A percentile compares a stretch with the other conserved stretches of the same genome.
phyloP scores from a whole-genome alignment of 2,329 filamentous ascomycete genomes.

The Fusarium concolor region DNA sequence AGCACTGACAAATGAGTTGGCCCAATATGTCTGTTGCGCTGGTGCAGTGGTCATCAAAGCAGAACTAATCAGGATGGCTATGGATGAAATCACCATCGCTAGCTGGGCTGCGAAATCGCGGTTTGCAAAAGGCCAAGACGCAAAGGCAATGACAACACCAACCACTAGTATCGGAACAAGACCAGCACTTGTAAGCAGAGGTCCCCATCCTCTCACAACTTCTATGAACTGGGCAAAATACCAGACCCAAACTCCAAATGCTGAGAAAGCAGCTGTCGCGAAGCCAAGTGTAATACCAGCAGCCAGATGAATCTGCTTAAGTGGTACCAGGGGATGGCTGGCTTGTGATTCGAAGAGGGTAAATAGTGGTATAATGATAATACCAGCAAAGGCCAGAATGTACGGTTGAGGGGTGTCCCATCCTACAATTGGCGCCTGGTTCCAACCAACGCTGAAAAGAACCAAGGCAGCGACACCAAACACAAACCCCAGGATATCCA shows the following conservation, averaged over 20 bases:
- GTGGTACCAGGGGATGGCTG: slow-evolving; percentile 40
- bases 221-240: slow-evolving; percentile 43
- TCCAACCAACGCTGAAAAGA: slow-evolving; percentile 44
- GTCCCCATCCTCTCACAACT: slow-evolving; percentile 39
- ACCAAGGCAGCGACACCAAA: slow-evolving; percentile 32
- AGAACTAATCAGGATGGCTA: slow-evolving; percentile 36
- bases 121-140: slow-evolving; percentile 32
- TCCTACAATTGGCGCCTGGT: slow-evolving; percentile 37
- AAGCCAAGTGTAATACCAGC: slow-evolving; percentile 36
- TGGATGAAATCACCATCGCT: slow-evolving; percentile 33
- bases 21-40: slow-evolving; percentile 42
- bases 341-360: slow-evolving; percentile 37
- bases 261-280: slow-evolving; percentile 32
- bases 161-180: slow-evolving; percentile 40
- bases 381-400: slow-evolving; percentile 36
- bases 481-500: slow-evolving; percentile 34
- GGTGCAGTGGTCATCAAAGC: slow-evolving; percentile 42
- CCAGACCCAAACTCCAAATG: slow-evolving; percentile 45
- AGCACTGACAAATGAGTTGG: slow-evolving; percentile 42
- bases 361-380: slow-evolving; percentile 26
- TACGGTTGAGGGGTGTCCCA: slow-evolving; percentile 35
- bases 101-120: slow-evolving; percentile 33
- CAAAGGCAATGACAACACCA: slow-evolving; percentile 31
- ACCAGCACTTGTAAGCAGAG: slow-evolving; percentile 36
- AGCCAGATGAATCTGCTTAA: slow-evolving; percentile 35